Evolutionary conservation across 2,329 filamentous ascomycete genomes (phyloP), one percentile per base, ranked within the genome.

Genomic region (Verticillium klebahnii): DNA sequence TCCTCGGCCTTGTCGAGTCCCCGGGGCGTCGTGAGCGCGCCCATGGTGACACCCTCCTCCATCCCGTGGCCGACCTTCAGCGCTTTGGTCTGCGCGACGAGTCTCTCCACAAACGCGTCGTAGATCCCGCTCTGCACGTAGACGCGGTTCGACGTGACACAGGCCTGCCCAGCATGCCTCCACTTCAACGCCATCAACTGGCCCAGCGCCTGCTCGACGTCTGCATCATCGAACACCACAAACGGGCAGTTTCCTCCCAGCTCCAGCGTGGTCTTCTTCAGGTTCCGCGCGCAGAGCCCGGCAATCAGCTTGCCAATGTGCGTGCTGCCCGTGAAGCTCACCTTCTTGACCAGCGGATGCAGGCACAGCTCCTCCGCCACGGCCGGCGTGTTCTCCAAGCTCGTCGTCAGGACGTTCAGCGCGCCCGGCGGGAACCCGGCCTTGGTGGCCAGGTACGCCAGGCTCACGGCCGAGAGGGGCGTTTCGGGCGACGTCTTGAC

Each of bases 271-370:
- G 85, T 80, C 0, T 88, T 88, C 74, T 92, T 92, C 37, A 91
- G 76, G 61, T 86, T 79, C 68, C 84, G 83, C 12, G 88, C 88
- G 3, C 87, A 88, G 14, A 83, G 80, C 2, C 80, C 76, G 1
- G 87, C 85, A 50, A 93, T 82, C 65, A 89, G 87, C 45, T 85
- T 84, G 4, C 91, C 91, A 0, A 93, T 85, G 0, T 78, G 75
- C 0, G 90, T 91, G 68, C 85, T 87, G 19, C 91, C 91, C 0
- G 91, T 94, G 68, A 94, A 95, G 61, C 89, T 90, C 61, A 94
- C 80, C 72, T 93, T 93, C 58, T 77, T 78, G 0, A 82, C 75
- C 0, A 74, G 62, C 0, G 74, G 74, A 62, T 82, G 79, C 32
- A 75, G 73, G 64, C 79, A 82, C 1, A 83, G 74, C 0, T 76